Evolutionary conservation across 768 basidiomycete genomes (phyloP), one percentile per base, ranked within the genome.

Genomic region (Coprinellus aureogranulatus): DNA sequence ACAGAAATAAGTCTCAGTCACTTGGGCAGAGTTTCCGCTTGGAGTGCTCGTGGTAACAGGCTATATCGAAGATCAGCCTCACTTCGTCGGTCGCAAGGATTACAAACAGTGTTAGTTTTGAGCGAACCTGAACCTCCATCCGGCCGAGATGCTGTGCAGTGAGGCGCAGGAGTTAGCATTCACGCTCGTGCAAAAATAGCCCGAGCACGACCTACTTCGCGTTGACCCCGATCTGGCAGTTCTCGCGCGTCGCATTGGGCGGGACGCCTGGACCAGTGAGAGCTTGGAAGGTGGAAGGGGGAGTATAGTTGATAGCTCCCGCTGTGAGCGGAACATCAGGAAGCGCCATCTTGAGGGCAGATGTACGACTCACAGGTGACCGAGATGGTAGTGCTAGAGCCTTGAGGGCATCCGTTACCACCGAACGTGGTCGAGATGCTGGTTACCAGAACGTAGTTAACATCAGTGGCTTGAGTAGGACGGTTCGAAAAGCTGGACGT

Each of bases 301-400:
- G 47, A 49, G 47, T 49, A n/a, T 49, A 49, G 47, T 25, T 49
- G n/a, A 49, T 49, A 49, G 47, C 47, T 49, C 47, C 47, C 18
- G 47, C 47, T 49, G 23, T 6, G 14, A 22, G 39, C 39, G 10
- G n/a, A 40, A 40, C 11, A 22, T 10, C 25, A 25, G 16, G 23
- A 26, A 28, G 12, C 6, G 25, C 9, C 25, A 25, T 10, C 16
- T 49, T 10, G 47, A 8, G 25, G 8, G n/a, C 23, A 34, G 22
- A 25, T 6, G 25, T 26, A 9, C 8, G 8, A n/a, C 47, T 30
- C 25, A 49, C 47, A 49, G 27, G 8, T 23, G 16, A 49, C 47
- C 10, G 47, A 25, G n/a, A 49, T 49, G 47, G 28, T 30, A 9
- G 47, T 16, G 28, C 47, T n/a, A 25, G 25, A 25, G 8, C 18